Conservation (phyloP, 495 filamentous ascomycete genomes). For the Penicillium canescens region DNA sequence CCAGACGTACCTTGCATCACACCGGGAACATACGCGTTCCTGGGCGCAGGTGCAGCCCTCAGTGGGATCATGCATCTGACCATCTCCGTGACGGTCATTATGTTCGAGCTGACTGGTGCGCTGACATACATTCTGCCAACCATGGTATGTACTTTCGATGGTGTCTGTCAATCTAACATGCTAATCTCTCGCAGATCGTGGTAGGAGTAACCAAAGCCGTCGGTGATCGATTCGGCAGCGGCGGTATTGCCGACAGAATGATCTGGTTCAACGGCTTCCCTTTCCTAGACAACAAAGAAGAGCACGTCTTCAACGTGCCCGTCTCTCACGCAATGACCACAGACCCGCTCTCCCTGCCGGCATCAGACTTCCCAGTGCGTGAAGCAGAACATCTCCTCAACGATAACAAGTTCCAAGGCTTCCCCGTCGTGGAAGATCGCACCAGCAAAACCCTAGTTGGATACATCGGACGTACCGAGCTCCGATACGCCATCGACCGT, state of each 20-base stretch:
- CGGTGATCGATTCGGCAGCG: slow-evolving; percentile 86
- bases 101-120: slow-evolving; percentile 96
- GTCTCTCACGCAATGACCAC: slow-evolving; percentile 91
- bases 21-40: slow-evolving; percentile 92
- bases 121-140: slow-evolving; percentile 95
- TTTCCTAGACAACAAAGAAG: slow-evolving; percentile 97
- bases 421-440: slow-evolving; percentile 83
- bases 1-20: slow-evolving; percentile 97
- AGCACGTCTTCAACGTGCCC: slow-evolving; percentile 94
- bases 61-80: slow-evolving; percentile 98
- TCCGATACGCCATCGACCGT: slow-evolving; percentile 89
- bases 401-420: slow-evolving; percentile 89
- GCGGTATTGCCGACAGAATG: slow-evolving; percentile 96
- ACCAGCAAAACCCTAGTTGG: slow-evolving; percentile 73
- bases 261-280: slow-evolving; percentile 99
- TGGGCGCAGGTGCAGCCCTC: slow-evolving; percentile 92
- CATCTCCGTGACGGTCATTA: slow-evolving; percentile 94
- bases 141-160: slow-evolving; percentile 58
- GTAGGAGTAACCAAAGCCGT: slow-evolving; percentile 97
- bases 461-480: slow-evolving; percentile 93
- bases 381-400: slow-evolving; percentile 73
- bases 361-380: slow-evolving; percentile 70
- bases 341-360: slow-evolving; percentile 70
- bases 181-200: slow-evolving; percentile 64
- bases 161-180: neutral